Percentiles rank a stretch among this genome's conserved stretches.
These are phyloP conservation scores for Amorphotheca resinae DNA, from an alignment of 495 filamentous ascomycete species.

Conservation along the genomic window DNA sequence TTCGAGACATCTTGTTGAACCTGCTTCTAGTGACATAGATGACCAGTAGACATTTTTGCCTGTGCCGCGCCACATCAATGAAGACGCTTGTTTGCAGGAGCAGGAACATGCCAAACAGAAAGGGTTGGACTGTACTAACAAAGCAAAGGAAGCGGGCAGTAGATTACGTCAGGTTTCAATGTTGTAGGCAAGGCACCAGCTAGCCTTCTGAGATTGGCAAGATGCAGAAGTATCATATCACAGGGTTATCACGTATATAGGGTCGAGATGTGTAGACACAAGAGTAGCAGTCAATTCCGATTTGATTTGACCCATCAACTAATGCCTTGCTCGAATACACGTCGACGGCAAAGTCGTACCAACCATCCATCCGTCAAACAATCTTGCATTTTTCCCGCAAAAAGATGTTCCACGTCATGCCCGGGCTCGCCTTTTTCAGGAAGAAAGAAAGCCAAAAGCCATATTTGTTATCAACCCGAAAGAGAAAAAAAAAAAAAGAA, in stretches of 20 bases:
- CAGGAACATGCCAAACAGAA: too few relatives aligned
- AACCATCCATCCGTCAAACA: not conserved
- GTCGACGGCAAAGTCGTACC: not conserved
- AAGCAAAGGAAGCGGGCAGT: too few relatives aligned
- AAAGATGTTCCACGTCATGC: not conserved
- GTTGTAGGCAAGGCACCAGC: too few relatives aligned
- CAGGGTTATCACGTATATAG: not conserved
- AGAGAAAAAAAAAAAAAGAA: constrained; percentile 1
- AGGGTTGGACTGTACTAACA: too few relatives aligned
- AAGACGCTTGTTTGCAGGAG: too few relatives aligned
- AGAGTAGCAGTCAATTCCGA: not conserved
- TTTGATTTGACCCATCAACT: not conserved
- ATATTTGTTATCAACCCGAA: not conserved
- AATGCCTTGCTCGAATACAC: not conserved
- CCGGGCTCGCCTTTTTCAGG: not conserved
- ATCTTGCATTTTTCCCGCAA: not conserved
- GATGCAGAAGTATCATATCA: too few relatives aligned
- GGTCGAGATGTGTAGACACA: not conserved
- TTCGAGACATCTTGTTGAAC: too few relatives aligned
- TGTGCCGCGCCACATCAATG: too few relatives aligned
- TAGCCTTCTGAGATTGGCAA: too few relatives aligned
- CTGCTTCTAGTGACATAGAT: too few relatives aligned
- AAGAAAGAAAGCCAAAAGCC: not conserved
- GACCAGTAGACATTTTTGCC: too few relatives aligned
- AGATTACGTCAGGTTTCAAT: too few relatives aligned